A percentile compares a stretch with the other conserved stretches of the same genome.
Evolutionary conservation across 192 early-diverging fungal species (phyloP).

Genomic region (Backusella tuberculispora): DNA sequence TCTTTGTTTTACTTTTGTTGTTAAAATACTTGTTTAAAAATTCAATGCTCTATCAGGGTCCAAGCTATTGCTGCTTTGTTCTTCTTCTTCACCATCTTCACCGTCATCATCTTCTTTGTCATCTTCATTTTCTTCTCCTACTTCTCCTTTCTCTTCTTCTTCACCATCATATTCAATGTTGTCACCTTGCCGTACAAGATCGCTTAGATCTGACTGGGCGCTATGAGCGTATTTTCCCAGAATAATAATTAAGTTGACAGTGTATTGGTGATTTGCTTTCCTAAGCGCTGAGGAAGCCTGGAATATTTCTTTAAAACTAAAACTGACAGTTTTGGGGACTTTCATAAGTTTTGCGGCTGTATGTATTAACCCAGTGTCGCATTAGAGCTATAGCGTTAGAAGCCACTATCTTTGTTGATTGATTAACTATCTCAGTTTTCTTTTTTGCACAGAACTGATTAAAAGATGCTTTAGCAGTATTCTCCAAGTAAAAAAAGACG

Average conservation of each 20-base stretch:
- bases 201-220: conserved; percentile 21
- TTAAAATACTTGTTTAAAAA: conserved; percentile 21
- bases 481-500: conserved; percentile 12
- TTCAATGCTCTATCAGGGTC: conserved; percentile 18
- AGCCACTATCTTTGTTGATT: conserved; percentile 14
- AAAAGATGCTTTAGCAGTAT: conserved; percentile 8
- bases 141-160: conserved; percentile 2
- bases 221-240: conserved; percentile 13
- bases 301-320: conserved; percentile 21
- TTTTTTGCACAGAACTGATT: conserved; percentile 24
- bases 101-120: background rate
- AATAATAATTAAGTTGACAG: conserved; percentile 20
- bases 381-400: conserved; percentile 21
- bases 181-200: conserved; percentile 15
- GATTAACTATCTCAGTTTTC: conserved; percentile 18
- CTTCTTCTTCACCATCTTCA: background rate
- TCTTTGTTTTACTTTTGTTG: conserved; percentile 14
- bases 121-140: background rate
- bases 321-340: conserved; percentile 17
- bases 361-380: conserved; percentile 17
- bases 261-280: conserved; percentile 18
- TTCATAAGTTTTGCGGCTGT: conserved; percentile 23
- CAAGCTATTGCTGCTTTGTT: conserved; percentile 13
- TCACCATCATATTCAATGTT: conserved; percentile 20
- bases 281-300: conserved; percentile 17